phyloP scores from a whole-genome alignment of 140 eudicot genomes.

The Senecio squalidus region DNA sequence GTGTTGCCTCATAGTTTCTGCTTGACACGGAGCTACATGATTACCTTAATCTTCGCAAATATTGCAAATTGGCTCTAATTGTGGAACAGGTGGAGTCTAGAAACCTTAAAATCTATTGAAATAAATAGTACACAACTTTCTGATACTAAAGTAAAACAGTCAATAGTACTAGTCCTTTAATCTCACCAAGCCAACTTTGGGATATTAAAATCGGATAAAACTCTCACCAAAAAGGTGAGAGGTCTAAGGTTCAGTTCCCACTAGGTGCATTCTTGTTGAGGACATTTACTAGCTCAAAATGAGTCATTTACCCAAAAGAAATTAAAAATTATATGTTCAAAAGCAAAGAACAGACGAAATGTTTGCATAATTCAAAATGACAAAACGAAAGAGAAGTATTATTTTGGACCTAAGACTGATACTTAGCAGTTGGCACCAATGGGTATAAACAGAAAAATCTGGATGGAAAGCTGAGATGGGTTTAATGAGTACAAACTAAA shows the following conservation, averaged over 20 bases:
- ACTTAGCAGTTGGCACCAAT: no score
- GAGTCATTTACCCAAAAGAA: no score
- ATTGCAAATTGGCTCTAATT: not conserved
- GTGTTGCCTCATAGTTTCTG: not conserved
- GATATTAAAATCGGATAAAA: no score
- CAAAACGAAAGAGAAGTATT: not conserved
- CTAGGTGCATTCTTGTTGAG: no score
- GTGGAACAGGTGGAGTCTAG: not conserved
- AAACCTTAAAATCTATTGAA: not conserved
- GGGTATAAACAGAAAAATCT: no score
- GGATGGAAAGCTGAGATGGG: no score
- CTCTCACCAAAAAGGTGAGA: no score
- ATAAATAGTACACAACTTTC: not conserved
- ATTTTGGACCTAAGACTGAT: no score
- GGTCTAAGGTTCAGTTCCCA: no score
- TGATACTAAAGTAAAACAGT: not conserved
- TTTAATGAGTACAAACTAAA: no score
- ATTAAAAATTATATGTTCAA: not conserved
- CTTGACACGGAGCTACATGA: not conserved
- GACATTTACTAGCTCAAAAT: no score
- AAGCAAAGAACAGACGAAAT: not conserved
- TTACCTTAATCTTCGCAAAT: not conserved
- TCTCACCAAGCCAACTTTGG: not conserved
- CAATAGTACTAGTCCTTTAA: not conserved
- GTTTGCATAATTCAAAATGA: constrained; percentile 8